Evolutionary conservation across 1,284 basidiomycete species (phyloP).

Genomic region (Somion occarium): DNA sequence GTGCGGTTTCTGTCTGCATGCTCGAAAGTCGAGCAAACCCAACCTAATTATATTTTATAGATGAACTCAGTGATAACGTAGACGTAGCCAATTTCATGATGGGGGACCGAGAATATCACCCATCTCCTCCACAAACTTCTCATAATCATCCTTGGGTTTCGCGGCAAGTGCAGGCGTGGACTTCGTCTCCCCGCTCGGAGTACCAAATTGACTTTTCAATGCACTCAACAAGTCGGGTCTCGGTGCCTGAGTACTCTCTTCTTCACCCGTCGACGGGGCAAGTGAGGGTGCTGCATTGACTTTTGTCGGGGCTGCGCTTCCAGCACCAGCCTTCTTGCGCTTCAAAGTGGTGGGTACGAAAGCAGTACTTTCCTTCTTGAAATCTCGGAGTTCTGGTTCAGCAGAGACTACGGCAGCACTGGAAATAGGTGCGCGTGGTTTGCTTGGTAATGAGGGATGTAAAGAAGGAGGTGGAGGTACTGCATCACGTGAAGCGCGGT

Average conservation of each 20-base stretch:
- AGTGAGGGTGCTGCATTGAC: constrained; percentile 63
- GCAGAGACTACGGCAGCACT: constrained; percentile 72
- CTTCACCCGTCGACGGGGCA: constrained; percentile 29
- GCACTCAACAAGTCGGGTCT: constrained; percentile 64
- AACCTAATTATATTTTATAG: no score
- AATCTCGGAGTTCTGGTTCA: constrained; percentile 80
- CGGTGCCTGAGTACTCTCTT: constrained; percentile 27
- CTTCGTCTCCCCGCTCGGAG: constrained; percentile 18
- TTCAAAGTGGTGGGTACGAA: constrained; percentile 77
- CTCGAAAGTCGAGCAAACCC: no score
- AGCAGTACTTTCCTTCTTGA: constrained; percentile 88
- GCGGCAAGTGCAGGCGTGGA: constrained; percentile 9
- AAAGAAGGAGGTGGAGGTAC: constrained; percentile 9
- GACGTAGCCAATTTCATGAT: no score
- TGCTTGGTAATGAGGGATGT: constrained; percentile 19
- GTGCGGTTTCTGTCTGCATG: no score
- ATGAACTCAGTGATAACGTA: no score
- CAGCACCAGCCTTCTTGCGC: constrained; percentile 47
- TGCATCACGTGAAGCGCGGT: constrained; percentile 34
- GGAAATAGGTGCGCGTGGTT: constrained; percentile 21
- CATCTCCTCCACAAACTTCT: constrained; percentile 73
- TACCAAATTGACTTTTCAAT: constrained; percentile 56
- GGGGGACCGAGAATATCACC: constrained; percentile 49
- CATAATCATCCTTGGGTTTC: constrained; percentile 65
- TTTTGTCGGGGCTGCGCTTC: constrained; percentile 31